Evolutionary conservation across 78 protist species (phyloP).

Genomic region (Guillardia theta): DNA sequence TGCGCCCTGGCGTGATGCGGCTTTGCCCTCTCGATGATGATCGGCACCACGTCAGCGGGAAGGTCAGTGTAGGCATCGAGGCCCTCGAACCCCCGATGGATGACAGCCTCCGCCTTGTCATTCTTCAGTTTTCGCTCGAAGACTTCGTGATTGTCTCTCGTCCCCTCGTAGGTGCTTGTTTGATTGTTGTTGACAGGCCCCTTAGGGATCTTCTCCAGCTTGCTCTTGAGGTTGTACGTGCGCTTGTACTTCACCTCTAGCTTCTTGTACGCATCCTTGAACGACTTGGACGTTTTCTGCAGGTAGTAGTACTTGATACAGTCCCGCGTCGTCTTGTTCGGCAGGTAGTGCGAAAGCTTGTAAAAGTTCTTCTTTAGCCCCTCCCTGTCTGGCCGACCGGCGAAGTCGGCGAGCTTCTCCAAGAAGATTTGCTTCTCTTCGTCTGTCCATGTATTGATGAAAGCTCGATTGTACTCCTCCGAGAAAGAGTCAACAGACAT

Average conservation of each 20-base stretch:
- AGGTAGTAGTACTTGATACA: conserved; percentile 42
- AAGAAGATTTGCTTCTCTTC: not conserved
- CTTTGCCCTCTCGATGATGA: no score
- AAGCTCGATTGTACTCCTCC: not conserved
- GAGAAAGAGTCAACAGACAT: not conserved
- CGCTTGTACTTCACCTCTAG: not conserved
- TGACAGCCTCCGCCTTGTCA: no score
- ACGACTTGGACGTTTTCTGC: not conserved
- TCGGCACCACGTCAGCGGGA: no score
- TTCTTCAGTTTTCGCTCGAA: no score
- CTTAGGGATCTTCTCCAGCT: no score
- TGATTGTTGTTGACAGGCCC: no score
- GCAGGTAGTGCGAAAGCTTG: not conserved
- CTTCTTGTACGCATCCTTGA: conserved; percentile 9
- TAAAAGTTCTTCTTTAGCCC: conserved; percentile 16
- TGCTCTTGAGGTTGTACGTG: no score
- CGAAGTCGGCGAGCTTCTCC: conserved; percentile 24
- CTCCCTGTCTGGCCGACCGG: conserved; percentile 17
- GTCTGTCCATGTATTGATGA: not conserved
- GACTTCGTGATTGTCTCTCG: no score
- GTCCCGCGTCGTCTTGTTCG: conserved; percentile 40
- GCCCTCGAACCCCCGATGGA: no score
- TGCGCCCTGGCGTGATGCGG: no score
- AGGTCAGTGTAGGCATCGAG: no score
- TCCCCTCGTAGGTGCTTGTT: no score